Conservation (phyloP, 179 eudicot species). For the Beta lomatogona region DNA sequence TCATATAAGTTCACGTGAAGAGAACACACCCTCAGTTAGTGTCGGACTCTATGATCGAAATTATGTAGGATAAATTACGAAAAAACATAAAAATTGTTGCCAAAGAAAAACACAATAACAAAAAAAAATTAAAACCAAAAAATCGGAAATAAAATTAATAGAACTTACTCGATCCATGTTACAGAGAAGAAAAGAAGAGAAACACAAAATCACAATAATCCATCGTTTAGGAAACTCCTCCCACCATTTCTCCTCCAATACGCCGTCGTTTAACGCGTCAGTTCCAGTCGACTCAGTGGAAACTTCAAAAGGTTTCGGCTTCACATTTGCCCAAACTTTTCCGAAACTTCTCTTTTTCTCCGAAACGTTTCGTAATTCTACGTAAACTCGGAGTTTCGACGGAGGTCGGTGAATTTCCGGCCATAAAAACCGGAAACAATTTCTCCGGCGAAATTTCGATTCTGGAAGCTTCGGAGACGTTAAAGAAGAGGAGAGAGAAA, state of each 20-base stretch:
- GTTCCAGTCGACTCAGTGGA: conserved; percentile 28
- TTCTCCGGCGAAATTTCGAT: conserved; percentile 17
- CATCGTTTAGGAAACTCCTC: conserved; percentile 86
- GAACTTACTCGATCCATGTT: conserved; percentile 93
- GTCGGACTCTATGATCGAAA: too few relatives aligned
- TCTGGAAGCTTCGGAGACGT: conserved; percentile 27
- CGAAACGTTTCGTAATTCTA: conserved; percentile 33
- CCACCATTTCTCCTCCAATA: conserved; percentile 56
- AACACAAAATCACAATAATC: conserved; percentile 82
- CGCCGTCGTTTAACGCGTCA: conserved; percentile 33
- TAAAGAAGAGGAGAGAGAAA: conserved; percentile 30
- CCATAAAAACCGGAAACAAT: conserved; percentile 22
- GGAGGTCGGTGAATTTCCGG: conserved; percentile 22
- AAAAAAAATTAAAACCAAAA: too few relatives aligned
- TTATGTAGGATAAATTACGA: not conserved
- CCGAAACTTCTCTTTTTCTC: conserved; percentile 36
- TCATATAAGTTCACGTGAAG: too few relatives aligned
- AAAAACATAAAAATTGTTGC: too few relatives aligned
- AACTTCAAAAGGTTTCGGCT: conserved; percentile 48
- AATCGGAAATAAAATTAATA: not conserved
- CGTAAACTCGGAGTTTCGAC: conserved; percentile 14
- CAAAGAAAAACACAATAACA: too few relatives aligned
- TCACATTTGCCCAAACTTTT: conserved; percentile 59
- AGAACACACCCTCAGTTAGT: too few relatives aligned
- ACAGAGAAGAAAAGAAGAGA: conserved; percentile 92